A percentile compares a stretch with the other conserved stretches of the same genome.
These are phyloP conservation scores for Fusarium virguliforme DNA, from an alignment of 2,329 filamentous ascomycete species.

Conservation along the genomic window DNA sequence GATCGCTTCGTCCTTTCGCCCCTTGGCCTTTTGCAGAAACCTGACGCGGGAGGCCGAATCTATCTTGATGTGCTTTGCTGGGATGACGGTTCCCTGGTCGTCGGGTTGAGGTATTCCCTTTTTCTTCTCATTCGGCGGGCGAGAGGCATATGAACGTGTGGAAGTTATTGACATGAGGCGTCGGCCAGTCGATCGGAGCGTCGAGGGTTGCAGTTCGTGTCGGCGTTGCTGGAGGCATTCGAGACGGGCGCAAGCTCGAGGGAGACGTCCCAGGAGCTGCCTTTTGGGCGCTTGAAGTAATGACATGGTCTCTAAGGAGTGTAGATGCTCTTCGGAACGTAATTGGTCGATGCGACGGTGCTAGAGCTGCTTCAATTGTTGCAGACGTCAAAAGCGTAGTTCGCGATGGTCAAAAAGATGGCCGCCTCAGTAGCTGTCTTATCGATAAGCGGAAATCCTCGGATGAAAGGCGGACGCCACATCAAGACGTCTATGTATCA, in stretches of 20 bases:
- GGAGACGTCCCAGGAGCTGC: neutral
- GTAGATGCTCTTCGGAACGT: neutral
- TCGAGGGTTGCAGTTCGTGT: constrained; percentile 9
- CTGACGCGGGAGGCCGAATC: neutral
- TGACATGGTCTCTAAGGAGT: constrained; percentile 19
- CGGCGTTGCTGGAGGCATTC: constrained; percentile 16
- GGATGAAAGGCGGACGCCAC: neutral
- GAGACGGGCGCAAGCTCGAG: neutral
- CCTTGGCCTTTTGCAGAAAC: constrained; percentile 35
- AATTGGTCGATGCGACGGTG: neutral
- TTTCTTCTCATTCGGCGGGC: neutral
- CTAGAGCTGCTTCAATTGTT: constrained; percentile 3
- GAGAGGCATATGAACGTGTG: neutral
- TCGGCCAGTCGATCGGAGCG: neutral
- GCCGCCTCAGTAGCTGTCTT: constrained; percentile 17
- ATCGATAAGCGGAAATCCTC: constrained; percentile 41
- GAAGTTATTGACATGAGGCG: constrained; percentile 31
- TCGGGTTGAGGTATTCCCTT: no score
- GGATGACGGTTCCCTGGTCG: no score
- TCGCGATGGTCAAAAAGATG: constrained; percentile 21
- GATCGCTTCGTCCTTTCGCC: constrained; percentile 36
- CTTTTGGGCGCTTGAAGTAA: constrained; percentile 10
- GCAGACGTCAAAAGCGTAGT: neutral
- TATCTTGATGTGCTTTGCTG: no score
- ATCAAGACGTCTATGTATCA: neutral